These are phyloP conservation scores for Henckelia pumila DNA, from an alignment of 257 asterid genomes.

Conservation along the genomic window DNA sequence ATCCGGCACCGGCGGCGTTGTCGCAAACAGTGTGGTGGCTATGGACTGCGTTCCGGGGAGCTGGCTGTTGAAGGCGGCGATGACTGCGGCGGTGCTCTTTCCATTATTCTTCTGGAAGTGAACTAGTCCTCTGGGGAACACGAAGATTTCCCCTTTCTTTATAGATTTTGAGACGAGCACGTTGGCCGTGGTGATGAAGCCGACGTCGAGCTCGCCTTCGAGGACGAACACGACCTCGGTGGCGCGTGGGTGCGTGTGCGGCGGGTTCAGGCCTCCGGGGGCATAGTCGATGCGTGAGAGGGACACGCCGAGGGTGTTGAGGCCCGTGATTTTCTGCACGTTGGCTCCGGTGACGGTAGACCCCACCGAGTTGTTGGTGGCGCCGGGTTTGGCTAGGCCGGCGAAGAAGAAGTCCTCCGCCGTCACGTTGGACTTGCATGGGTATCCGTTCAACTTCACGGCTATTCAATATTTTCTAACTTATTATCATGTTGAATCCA, in stretches of 20 bases:
- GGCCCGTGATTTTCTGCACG: conserved; percentile 28
- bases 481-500: no score
- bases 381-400: conserved; percentile 21
- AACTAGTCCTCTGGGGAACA: no score
- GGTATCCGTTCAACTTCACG: conserved; percentile 22
- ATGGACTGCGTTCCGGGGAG: no score
- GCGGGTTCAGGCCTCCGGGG: no score
- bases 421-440: conserved; percentile 22
- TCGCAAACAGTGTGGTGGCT: conserved; percentile 25
- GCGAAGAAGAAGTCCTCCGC: conserved; percentile 26
- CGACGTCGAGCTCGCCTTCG: no score
- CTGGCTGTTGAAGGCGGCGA: conserved; percentile 31
- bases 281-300: conserved; percentile 27
- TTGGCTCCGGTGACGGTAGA: conserved; percentile 22
- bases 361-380: conserved; percentile 27
- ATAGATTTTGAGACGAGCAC: no score
- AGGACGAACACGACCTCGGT: no score
- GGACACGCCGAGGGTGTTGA: conserved; percentile 33
- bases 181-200: no score
- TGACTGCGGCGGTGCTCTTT: conserved; percentile 16
- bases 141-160: no score
- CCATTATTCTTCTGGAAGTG: no score
- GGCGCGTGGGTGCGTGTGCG: no score
- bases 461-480: conserved; percentile 26
- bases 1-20: conserved; percentile 31